Base-by-base conservation (phyloP, 768 basidiomycete species). In the Tubosaeta brunneosetosa region DNA sequence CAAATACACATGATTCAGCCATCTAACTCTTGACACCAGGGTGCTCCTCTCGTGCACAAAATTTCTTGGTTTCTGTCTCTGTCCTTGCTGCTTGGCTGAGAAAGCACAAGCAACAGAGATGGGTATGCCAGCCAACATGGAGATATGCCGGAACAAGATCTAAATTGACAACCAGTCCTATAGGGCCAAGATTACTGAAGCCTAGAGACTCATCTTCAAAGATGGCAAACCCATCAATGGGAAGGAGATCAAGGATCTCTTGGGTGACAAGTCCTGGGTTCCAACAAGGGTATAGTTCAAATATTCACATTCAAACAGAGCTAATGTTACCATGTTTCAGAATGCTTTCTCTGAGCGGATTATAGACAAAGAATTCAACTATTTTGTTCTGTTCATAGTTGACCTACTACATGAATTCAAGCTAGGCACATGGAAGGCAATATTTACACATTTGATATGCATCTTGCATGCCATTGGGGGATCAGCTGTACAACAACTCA, bases 311-410 rank as follows among this genome's bases (percentile, higher is more conserved):
- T 40, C 2, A 17, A 9, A 19, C 17, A 19, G 17, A 2, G 17
- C 38, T 40, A 4, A 40, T 2, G 8, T 40, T 2, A 6, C 10
- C 8, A 12, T 41, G 17, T 40, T n/a, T 26, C 52, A 76, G 73
- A 76, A 73, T 55, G 66, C 72, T 0, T 76, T 76, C 49, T 65
- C 67, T 0, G 33, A 58, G 9, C 50, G 48, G 0, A 49, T 73
- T 1, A 1, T 6, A 14, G 38, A 8, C 4, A 17, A 13, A 2
- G 47, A 32, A 2, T 52, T 69, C 37, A 58, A 69, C 40, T 44
- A 56, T 6, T 67, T 57, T 27, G 12, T 14, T 0, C 25, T 65
- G 7, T 50, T 66, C 6, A 31, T 56, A 0, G 49, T 61, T 3
- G 61, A 67, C 25, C 37, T 67, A 0, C 32, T 68, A 0, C 67